Conservation (phyloP, 2,329 filamentous ascomycete genomes). For the Scorias spongiosa region DNA sequence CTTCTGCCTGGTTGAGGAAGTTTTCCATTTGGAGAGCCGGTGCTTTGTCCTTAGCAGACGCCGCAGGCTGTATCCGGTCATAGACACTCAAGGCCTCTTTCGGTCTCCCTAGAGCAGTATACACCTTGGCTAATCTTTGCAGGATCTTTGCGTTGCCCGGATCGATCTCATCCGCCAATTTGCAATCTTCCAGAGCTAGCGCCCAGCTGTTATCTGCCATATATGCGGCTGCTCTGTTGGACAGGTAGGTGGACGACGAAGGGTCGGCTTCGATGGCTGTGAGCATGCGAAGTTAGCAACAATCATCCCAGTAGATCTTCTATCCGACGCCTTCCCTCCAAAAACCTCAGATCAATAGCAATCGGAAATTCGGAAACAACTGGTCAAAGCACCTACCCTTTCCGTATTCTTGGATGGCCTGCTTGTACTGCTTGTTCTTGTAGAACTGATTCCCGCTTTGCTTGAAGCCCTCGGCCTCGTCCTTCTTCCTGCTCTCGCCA, state of each 20-base stretch:
- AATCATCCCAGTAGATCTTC: too few relatives aligned
- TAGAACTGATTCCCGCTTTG: constrained; percentile 89
- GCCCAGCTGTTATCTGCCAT: constrained; percentile 73
- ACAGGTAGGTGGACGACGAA: constrained; percentile 74
- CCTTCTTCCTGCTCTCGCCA: background rate
- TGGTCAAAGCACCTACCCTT: constrained; percentile 50
- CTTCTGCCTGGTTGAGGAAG: constrained; percentile 65
- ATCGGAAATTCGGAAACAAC: constrained; percentile 1
- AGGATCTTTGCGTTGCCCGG: constrained; percentile 77
- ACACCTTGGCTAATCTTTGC: constrained; percentile 74
- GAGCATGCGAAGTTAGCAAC: background rate
- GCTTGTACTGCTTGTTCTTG: constrained; percentile 79
- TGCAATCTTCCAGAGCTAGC: constrained; percentile 75
- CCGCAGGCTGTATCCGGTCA: constrained; percentile 60
- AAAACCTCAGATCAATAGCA: background rate
- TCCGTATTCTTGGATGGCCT: constrained; percentile 83
- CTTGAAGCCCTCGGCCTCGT: constrained; percentile 81
- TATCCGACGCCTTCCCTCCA: background rate
- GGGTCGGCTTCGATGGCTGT: constrained; percentile 79
- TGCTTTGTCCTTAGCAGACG: constrained; percentile 71
- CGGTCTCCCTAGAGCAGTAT: constrained; percentile 73
- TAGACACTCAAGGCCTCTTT: constrained; percentile 77
- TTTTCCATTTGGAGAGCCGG: constrained; percentile 73
- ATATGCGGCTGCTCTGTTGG: constrained; percentile 87
- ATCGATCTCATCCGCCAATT: constrained; percentile 66